Evolutionary conservation across 495 filamentous ascomycete genomes (phyloP), one percentile per base, ranked within the genome.

Genomic region (Xylaria longipes): DNA sequence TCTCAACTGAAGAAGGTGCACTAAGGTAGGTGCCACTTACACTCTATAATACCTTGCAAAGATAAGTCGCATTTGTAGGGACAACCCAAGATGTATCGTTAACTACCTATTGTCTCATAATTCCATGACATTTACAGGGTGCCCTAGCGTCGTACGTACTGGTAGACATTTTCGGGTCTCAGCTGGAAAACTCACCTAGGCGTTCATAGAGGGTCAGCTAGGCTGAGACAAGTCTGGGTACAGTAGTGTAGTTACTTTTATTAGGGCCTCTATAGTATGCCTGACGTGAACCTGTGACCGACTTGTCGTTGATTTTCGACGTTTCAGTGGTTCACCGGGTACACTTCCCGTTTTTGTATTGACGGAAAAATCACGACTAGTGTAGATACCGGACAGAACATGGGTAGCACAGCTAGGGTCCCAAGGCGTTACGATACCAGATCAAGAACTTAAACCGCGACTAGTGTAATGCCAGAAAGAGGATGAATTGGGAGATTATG

Each of bases 381-480:
- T n/a, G n/a, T n/a, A 2, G 3, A 29, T 39, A n/a, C 22, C 5
- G 9, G 22, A 45, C 12, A 39, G 61, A 45, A 20, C 25, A 39
- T 62, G 58, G 58, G 54, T 14, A 58, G 33, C 7, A 20, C 41
- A 64, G 11, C 61, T 33, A 15, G 61, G 61, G 27, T 29, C 7
- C 12, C 3, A n/a, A 27, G 14, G 12, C 46, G 5, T 17, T 58
- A 54, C 54, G 66, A 60, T 61, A 37, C 66, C 66, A 69, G 56
- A 69, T 69, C 15, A 29, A 69, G 54, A 48, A 37, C 41, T 35
- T 60, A 20, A 46, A 39, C 66, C 66, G 66, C 54, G 54, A 69
- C 66, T 69, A 69, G 63, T 37, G 29, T 50, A 56, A 20, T 69
- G 66, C 66, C 52, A 60, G 52, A 69, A 37, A 27, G 39, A 69